Conservation (phyloP, 2,329 filamentous ascomycete species). For the Diaporthe sp. region DNA sequence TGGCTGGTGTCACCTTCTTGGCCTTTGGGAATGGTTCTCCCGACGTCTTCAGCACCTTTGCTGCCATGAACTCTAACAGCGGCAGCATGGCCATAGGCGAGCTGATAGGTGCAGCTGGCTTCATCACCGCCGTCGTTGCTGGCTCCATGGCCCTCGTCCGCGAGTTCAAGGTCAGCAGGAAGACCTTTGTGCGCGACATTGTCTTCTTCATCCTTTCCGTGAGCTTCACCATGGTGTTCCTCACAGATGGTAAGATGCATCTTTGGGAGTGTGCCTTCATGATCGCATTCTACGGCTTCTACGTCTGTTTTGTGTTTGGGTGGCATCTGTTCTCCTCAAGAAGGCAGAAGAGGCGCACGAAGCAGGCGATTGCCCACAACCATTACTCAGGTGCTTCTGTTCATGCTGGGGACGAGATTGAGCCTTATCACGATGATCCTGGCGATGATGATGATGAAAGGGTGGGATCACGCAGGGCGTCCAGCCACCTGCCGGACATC, state of each 20-base stretch:
- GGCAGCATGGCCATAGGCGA: constrained; percentile 97
- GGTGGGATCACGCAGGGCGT: constrained; percentile 48
- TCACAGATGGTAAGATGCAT: constrained; percentile 86
- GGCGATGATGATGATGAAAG: constrained; percentile 68
- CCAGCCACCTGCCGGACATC: constrained; percentile 45
- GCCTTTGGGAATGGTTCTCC: constrained; percentile 98
- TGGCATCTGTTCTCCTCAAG: constrained; percentile 91
- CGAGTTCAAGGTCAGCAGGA: constrained; percentile 91
- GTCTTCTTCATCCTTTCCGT: constrained; percentile 92
- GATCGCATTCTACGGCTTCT: constrained; percentile 92
- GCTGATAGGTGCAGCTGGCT: constrained; percentile 92
- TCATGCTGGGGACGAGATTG: constrained; percentile 67
- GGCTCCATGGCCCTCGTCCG: constrained; percentile 98
- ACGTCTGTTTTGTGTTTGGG: constrained; percentile 87
- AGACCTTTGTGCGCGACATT: constrained; percentile 92
- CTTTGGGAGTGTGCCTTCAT: constrained; percentile 92
- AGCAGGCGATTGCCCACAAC: constrained; percentile 79
- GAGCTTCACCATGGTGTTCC: constrained; percentile 86
- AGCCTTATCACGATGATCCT: constrained; percentile 73
- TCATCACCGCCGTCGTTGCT: constrained; percentile 96
- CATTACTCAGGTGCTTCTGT: constrained; percentile 76
- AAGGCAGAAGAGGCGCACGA: constrained; percentile 70
- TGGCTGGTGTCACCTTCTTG: constrained; percentile 95
- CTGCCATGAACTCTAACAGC: constrained; percentile 96
- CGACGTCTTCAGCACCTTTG: constrained; percentile 98